Percentiles rank a stretch among this genome's conserved stretches.
Conservation (phyloP, 257 asterid species). For the Nicotiana attenuata region DNA sequence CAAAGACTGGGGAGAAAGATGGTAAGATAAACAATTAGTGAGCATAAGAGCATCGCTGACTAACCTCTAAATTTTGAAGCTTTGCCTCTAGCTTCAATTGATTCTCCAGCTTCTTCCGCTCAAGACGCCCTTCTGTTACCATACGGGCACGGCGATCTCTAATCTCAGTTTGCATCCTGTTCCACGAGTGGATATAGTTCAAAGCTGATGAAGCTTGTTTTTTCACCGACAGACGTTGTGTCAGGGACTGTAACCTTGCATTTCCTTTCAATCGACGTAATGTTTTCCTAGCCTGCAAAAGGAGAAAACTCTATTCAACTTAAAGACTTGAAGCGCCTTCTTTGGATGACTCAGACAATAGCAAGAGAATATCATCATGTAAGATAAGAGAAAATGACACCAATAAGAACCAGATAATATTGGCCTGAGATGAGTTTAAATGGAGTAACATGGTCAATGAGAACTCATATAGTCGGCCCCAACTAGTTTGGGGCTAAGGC, state of each 20-base stretch:
- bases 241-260: conserved; percentile 49
- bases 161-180: conserved; percentile 63
- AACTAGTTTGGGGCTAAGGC: not conserved
- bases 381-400: not conserved
- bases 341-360: not conserved
- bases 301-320: conserved; percentile 4
- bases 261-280: conserved; percentile 51
- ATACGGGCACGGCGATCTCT: conserved; percentile 62
- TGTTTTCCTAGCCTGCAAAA: conserved; percentile 60
- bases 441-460: not conserved
- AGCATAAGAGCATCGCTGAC: not conserved
- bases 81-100: conserved; percentile 83
- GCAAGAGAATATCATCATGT: not conserved
- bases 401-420: not conserved
- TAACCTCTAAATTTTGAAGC: conserved; percentile 85
- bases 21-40: not conserved
- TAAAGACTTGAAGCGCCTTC: not conserved
- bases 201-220: conserved; percentile 72
- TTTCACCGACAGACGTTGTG: conserved; percentile 46
- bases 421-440: not conserved
- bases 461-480: not conserved
- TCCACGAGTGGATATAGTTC: conserved; percentile 68
- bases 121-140: conserved; percentile 71
- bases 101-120: conserved; percentile 72
- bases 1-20: not conserved